phyloP scores from a whole-genome alignment of 2,329 filamentous ascomycete species.

The Sporothrix euskadiensis region DNA sequence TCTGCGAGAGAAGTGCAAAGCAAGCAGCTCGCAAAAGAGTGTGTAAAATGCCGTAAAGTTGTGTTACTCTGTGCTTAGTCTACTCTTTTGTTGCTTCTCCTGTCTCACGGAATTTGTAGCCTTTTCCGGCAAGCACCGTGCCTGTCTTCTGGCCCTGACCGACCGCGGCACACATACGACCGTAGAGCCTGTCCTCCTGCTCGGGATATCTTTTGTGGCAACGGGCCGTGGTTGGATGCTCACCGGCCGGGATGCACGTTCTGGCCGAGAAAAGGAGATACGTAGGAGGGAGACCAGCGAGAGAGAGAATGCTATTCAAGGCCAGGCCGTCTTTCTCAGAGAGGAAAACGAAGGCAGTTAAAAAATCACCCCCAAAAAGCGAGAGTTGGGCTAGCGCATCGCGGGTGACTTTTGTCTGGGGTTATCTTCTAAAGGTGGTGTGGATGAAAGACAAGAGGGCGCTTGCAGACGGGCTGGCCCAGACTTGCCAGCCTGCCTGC shows the following conservation, averaged over 20 bases:
- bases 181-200: neutral
- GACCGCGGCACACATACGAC: neutral
- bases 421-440: neutral
- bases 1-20: neutral
- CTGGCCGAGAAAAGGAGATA: neutral
- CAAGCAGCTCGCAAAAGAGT: neutral
- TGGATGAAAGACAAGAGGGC: neutral
- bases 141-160: neutral
- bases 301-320: neutral
- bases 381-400: neutral
- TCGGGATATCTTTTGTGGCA: neutral
- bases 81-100: neutral
- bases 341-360: neutral
- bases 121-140: neutral
- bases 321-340: neutral
- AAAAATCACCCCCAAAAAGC: neutral
- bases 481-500: neutral
- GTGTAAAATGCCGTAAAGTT: neutral
- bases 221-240: constrained; percentile 6
- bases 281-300: neutral
- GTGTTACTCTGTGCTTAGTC: too few relatives aligned
- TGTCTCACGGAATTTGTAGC: neutral
- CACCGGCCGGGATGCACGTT: constrained; percentile 18
- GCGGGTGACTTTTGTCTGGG: neutral
- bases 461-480: constrained; percentile 12